phyloP scores from a whole-genome alignment of 202 grass and related monocot species.

The Bolboschoenoplectus hybrid region DNA sequence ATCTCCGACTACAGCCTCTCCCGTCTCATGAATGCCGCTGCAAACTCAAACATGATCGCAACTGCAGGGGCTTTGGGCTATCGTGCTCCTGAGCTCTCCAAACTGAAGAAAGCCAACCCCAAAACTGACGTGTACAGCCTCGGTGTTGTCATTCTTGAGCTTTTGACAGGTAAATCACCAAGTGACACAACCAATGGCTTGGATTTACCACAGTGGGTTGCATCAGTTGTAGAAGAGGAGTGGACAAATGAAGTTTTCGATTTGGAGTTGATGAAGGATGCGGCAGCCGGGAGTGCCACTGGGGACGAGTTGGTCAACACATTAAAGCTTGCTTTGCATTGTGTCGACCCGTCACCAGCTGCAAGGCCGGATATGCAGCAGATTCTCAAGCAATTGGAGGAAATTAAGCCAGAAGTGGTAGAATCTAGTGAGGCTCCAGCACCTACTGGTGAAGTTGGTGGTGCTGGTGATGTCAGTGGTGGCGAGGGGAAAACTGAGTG shows the following conservation, averaged over 20 bases:
- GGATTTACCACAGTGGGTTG: slow-evolving; percentile 94
- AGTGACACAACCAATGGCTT: slow-evolving; percentile 79
- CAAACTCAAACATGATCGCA: slow-evolving; percentile 74
- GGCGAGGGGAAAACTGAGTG: slow-evolving; percentile 49
- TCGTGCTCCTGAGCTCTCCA: slow-evolving; percentile 83
- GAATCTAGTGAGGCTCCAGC: slow-evolving; percentile 44
- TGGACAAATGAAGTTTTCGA: slow-evolving; percentile 99
- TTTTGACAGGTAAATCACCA: slow-evolving; percentile 82
- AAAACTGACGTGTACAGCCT: slow-evolving; percentile 95
- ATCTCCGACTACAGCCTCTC: slow-evolving; percentile 78
- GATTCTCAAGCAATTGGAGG: slow-evolving; percentile 79
- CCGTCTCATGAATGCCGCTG: slow-evolving; percentile 76
- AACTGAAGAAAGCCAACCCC: slow-evolving; percentile 90
- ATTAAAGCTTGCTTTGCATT: slow-evolving; percentile 80
- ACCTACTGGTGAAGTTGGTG: slow-evolving; percentile 58
- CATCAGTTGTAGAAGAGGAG: slow-evolving; percentile 88
- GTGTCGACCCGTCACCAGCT: slow-evolving; percentile 73
- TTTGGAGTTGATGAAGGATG: slow-evolving; percentile 86
- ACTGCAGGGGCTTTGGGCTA: slow-evolving; percentile 73
- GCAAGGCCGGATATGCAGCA: slow-evolving; percentile 73
- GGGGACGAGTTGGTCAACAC: slow-evolving; percentile 88
- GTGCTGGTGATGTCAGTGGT: slow-evolving; percentile 45
- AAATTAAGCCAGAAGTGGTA: slow-evolving; percentile 74
- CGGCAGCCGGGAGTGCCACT: slow-evolving; percentile 49
- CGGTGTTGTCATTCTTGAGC: slow-evolving; percentile 84